Conservation (phyloP, 495 filamentous ascomycete genomes). For the Bombardia bombarda region DNA sequence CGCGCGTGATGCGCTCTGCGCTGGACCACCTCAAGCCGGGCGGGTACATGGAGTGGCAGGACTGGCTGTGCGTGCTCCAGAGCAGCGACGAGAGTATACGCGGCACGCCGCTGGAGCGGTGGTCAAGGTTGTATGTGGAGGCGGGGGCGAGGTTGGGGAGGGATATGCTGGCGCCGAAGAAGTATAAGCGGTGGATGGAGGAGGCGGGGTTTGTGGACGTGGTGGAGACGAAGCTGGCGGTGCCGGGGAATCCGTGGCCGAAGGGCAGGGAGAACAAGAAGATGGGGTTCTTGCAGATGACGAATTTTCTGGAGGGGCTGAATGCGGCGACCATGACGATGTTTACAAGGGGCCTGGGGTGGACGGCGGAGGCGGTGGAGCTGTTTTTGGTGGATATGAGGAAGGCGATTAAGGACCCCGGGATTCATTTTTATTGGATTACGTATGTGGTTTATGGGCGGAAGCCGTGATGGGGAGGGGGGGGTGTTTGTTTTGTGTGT, state of each 20-base stretch:
- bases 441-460: constrained; percentile 31
- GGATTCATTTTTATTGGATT: constrained; percentile 39
- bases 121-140: constrained; percentile 18
- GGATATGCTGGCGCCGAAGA: constrained; percentile 9
- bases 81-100: constrained; percentile 18
- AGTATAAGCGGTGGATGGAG: constrained; percentile 18
- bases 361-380: constrained; percentile 41
- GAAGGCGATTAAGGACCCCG: constrained; percentile 41
- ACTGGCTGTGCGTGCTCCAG: constrained; percentile 26
- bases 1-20: constrained; percentile 29
- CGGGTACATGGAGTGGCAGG: constrained; percentile 41
- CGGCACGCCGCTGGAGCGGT: constrained; percentile 17
- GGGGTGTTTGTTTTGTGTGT: no score
- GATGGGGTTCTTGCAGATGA: constrained; percentile 35
- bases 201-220: constrained; percentile 39
- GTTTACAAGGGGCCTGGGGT: constrained; percentile 45
- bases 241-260: constrained; percentile 45
- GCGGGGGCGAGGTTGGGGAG: constrained; percentile 13
- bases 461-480: no score
- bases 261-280: constrained; percentile 38
- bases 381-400: constrained; percentile 42
- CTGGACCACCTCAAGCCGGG: constrained; percentile 34
- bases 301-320: constrained; percentile 30
- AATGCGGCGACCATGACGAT: constrained; percentile 40
- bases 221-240: constrained; percentile 33